A percentile compares a stretch with the other conserved stretches of the same genome.
These are phyloP conservation scores for Cupressus sempervirens DNA, from an alignment of 75 land plant species.

Conservation along the genomic window DNA sequence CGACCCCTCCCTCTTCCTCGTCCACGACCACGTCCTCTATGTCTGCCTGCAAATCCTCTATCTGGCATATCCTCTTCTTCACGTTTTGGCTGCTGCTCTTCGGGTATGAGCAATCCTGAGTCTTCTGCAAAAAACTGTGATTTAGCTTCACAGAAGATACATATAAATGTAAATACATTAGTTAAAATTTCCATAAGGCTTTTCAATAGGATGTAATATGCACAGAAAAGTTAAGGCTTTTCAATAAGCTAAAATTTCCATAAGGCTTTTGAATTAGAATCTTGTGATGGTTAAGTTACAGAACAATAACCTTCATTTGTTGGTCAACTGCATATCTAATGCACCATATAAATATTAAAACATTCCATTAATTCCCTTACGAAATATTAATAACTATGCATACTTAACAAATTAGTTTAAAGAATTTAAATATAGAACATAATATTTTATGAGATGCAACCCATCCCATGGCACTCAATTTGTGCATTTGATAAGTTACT, in stretches of 20 bases:
- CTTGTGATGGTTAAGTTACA: background rate
- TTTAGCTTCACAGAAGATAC: background rate
- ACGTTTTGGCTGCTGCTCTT: background rate
- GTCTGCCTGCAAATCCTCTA: background rate
- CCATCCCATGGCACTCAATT: background rate
- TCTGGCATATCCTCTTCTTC: background rate
- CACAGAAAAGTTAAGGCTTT: background rate
- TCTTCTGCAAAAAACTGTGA: background rate
- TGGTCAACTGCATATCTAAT: background rate
- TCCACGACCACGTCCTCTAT: background rate
- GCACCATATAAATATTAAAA: background rate
- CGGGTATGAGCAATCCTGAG: background rate
- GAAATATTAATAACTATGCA: background rate
- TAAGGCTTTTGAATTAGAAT: background rate
- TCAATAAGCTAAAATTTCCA: background rate
- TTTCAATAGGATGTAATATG: background rate
- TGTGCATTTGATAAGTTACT: too few species aligned
- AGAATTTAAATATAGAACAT: too few species aligned
- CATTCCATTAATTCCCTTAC: background rate
- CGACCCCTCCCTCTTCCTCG: background rate
- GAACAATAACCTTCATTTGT: background rate
- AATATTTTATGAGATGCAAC: background rate
- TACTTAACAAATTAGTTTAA: background rate
- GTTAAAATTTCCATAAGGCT: background rate
- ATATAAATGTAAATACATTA: background rate